A percentile compares a stretch with the other conserved stretches of the same genome.
Conservation (phyloP, 2,329 filamentous ascomycete genomes). For the Diplodia sapinea region DNA sequence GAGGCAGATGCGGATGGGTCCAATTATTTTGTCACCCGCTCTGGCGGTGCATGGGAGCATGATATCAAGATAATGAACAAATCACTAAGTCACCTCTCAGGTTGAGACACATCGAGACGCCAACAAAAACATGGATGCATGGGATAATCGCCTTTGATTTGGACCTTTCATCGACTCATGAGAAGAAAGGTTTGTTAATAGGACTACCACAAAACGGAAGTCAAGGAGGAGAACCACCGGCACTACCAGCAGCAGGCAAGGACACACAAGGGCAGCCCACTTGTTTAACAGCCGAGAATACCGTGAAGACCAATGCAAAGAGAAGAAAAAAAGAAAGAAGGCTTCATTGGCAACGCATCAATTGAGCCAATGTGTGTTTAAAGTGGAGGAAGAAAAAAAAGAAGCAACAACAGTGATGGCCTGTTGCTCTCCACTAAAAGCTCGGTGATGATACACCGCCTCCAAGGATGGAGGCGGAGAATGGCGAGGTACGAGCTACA, state of each 20-base stretch:
- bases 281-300: constrained; percentile 1
- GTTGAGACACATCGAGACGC: too few relatives aligned
- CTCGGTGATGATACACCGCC: constrained; percentile 29
- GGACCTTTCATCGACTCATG: not conserved
- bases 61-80: not conserved
- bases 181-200: constrained; percentile 1
- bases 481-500: constrained; percentile 1
- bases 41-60: not conserved
- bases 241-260: not conserved
- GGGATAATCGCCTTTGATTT: constrained; percentile 3
- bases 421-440: constrained; percentile 14
- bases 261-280: not conserved
- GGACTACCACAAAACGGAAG: not conserved
- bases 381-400: not conserved
- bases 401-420: not conserved
- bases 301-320: not conserved
- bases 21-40: too few relatives aligned
- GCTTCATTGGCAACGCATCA: not conserved
- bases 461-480: constrained; percentile 19
- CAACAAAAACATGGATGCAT: not conserved
- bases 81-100: not conserved
- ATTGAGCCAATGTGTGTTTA: not conserved
- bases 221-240: not conserved
- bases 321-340: not conserved
- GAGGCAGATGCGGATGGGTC: too few relatives aligned